Base-by-base conservation (phyloP, 805 yeast species). In the Schwanniomyces pseudopolymorphus region DNA sequence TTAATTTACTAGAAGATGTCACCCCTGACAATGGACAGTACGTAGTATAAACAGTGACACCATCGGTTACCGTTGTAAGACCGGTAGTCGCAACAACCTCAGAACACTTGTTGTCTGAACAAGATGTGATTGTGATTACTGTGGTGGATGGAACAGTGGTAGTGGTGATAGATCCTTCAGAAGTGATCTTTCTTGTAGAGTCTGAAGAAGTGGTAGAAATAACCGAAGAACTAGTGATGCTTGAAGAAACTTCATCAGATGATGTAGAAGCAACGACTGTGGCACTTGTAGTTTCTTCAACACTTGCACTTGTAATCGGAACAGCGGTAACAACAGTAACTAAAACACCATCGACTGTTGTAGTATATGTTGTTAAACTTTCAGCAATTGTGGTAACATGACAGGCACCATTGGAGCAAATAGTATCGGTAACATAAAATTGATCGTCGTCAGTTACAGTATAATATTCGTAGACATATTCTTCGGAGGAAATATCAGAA, bases 1-100 rank as follows among this genome's bases (percentile, higher is more conserved):
- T 41, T 14, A 51, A 44, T 21, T 40, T 46, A n/a, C 33, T 40
- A 31, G 56, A 42, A 33, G 26, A 36, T 35, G 50, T 45, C 33
- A 46, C 43, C 27, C 25, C 42, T 20, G 55, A 39, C 19, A 50
- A 42, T 45, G 71, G 71, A 52, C 72, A 66, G 61, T 61, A 66
- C 21, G 78, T 71, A 47, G 78, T 69, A 60, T 63, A 60, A 33
- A 66, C 61, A 20, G 75, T 69, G 41, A 57, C 57, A 24, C 70
- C 77, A 44, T 62, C 52, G 37, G 75, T 69, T 20, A 60, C 49
- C 22, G 59, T 48, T 14, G 65, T 57, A 6, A 61, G 42, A 42
- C 75, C 75, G 44, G 71, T 61, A 44, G 75, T 69, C 33, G 59
- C 57, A 14, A 69, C 54, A 39, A 50, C 58, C 19, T 42, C 39